These are phyloP conservation scores for Starmerella cellae DNA, from an alignment of 805 yeast species.

Conservation along the genomic window DNA sequence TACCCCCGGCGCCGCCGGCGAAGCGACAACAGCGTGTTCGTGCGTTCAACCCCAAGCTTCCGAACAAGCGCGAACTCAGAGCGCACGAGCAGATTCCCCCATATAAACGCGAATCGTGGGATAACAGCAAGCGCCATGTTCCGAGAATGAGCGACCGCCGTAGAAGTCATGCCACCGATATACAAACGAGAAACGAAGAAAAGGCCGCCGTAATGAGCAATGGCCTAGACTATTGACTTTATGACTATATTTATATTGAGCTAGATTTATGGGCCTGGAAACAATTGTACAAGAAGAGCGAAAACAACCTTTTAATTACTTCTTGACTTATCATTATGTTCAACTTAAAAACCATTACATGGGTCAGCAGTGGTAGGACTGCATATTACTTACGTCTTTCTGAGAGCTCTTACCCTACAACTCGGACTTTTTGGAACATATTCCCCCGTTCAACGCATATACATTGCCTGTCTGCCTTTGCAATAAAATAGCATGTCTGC, in stretches of 20 bases:
- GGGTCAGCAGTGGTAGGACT: too few relatives aligned
- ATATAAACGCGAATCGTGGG: conserved; percentile 13
- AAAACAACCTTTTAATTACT: too few relatives aligned
- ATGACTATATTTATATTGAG: too few relatives aligned
- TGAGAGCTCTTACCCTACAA: background rate
- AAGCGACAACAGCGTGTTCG: conserved; percentile 2
- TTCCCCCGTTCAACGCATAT: too few relatives aligned
- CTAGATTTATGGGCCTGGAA: too few relatives aligned
- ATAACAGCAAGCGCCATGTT: background rate
- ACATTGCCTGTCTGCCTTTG: too few relatives aligned
- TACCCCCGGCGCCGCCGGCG: conserved; percentile 25
- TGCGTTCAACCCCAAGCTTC: conserved; percentile 20
- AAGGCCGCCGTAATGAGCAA: conserved; percentile 7
- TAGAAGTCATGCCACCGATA: background rate
- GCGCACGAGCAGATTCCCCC: conserved; percentile 21
- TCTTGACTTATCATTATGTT: too few relatives aligned
- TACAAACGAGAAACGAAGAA: background rate
- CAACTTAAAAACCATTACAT: too few relatives aligned
- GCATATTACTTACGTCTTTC: too few relatives aligned
- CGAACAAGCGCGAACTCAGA: conserved; percentile 14
- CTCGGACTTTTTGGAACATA: too few relatives aligned
- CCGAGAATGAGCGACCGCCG: background rate
- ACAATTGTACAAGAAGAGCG: too few relatives aligned
- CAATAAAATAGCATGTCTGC: background rate
- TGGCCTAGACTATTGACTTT: conserved; percentile 11